Evolutionary conservation across 2,329 filamentous ascomycete genomes (phyloP), one percentile per base, ranked within the genome.

Genomic region (Alternaria sp.): DNA sequence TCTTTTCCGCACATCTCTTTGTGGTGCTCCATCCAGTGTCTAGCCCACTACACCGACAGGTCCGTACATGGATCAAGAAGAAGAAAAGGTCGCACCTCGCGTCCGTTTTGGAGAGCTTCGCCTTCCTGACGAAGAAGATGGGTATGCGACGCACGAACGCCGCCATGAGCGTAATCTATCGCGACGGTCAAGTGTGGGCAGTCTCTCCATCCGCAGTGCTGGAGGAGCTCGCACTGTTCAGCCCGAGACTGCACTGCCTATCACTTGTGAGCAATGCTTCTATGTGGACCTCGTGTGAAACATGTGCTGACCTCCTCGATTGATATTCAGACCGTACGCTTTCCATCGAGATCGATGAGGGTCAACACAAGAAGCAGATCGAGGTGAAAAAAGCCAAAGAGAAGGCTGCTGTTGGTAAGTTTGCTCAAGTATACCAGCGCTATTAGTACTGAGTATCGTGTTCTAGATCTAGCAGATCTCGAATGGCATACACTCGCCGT

Each of bases 401-500:
- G 46, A 74, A 75, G 44, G 71, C 71, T 24, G 71, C 70, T 20
- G 71, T 78, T 61, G 76, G 74, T 77, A 64, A 49, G 68, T 59
- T 22, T 30, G 1, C 34, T 46, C 16, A 8, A 8, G 0, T 7
- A 16, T 18, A 30, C 7, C 2, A 18, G 8, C 41, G 34, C 59
- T 48, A 42, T 54, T 32, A 38, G 42, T 30, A 46, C 74, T 76
- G 26, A 70, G 60, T 22, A 7, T 1, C 2, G 0, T 5, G 4
- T n/a, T 34, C 9, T 42, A 76, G 72, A 77, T 52, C 68, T 77
- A 5, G 85, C 84, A 51, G 82, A 84, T 59, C 81, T 92, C 51
- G 87, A 91, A 69, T 91, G 90, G 88, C 90, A 93, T 74, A 87
- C 80, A 0, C 78, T 91, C 11, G 75, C 86, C 0, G 70, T 83